These are phyloP conservation scores for Oryza punctata DNA, from an alignment of 176 grass and related monocot genomes.

Conservation along the genomic window DNA sequence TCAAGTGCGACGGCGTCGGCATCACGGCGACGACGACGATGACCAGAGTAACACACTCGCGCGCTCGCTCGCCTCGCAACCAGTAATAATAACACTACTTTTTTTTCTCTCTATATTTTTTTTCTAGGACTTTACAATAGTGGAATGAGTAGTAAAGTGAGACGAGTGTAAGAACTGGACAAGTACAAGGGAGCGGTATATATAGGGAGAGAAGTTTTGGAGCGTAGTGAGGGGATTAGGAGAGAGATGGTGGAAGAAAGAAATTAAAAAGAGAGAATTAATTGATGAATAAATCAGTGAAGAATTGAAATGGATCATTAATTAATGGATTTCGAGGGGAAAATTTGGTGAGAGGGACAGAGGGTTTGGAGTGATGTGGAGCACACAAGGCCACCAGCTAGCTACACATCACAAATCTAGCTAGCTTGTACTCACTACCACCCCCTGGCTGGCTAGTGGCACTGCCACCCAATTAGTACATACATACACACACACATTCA, in stretches of 20 bases:
- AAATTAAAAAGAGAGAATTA: background rate
- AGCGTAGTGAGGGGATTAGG: constrained; percentile 25
- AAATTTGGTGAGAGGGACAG: constrained; percentile 4
- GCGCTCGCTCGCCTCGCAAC: background rate
- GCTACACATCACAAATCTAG: constrained; percentile 40
- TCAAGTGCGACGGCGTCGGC: constrained; percentile 62
- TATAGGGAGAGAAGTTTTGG: constrained; percentile 52
- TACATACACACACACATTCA: constrained; percentile 21
- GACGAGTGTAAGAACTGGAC: constrained; percentile 41
- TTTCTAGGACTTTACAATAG: constrained; percentile 38
- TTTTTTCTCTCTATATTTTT: background rate
- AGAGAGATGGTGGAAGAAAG: background rate
- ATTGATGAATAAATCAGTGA: background rate
- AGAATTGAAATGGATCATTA: background rate
- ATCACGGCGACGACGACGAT: background rate
- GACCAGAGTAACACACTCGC: background rate
- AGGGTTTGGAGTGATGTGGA: constrained; percentile 48
- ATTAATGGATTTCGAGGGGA: background rate
- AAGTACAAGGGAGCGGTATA: constrained; percentile 37
- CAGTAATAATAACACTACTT: background rate
- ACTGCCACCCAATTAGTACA: constrained; percentile 35
- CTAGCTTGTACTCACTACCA: background rate
- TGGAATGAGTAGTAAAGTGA: constrained; percentile 25
- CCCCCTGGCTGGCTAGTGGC: background rate
- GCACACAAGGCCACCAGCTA: constrained; percentile 41